These are phyloP conservation scores for Spathaspora boniae DNA, from an alignment of 805 yeast species.

Conservation along the genomic window DNA sequence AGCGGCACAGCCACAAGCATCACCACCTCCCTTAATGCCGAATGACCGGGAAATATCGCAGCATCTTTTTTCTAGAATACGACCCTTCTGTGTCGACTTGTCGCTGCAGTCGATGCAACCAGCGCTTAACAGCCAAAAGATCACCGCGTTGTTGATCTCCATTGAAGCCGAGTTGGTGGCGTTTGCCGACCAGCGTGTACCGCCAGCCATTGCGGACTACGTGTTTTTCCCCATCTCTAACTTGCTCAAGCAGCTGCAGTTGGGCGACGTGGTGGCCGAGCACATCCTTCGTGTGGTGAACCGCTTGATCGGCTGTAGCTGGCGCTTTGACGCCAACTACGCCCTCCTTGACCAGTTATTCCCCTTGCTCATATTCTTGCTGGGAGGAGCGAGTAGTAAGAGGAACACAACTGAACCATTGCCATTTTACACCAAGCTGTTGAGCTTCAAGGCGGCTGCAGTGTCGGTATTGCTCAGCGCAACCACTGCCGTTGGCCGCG, in stretches of 20 bases:
- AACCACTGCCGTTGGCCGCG: neutral
- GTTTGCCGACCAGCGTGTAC: slow-evolving; percentile 11
- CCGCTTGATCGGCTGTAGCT: slow-evolving; percentile 25
- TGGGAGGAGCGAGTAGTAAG: slow-evolving; percentile 9
- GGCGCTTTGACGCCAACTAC: slow-evolving; percentile 24
- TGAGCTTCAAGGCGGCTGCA: slow-evolving; percentile 17
- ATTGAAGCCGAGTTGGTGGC: slow-evolving; percentile 5
- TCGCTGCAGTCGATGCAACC: slow-evolving; percentile 20
- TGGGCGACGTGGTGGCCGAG: slow-evolving; percentile 18
- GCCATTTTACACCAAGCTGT: slow-evolving; percentile 6
- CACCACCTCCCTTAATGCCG: too few relatives aligned
- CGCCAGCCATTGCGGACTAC: slow-evolving; percentile 37
- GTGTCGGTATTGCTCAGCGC: slow-evolving; percentile 14
- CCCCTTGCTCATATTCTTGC: slow-evolving; percentile 27
- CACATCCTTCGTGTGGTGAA: slow-evolving; percentile 26
- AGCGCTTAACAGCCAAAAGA: slow-evolving; percentile 2
- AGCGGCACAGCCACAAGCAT: too few relatives aligned
- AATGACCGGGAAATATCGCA: slow-evolving; percentile 15
- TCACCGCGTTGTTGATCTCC: slow-evolving; percentile 6
- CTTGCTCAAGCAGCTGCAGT: slow-evolving; percentile 24
- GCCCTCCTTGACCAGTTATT: slow-evolving; percentile 32
- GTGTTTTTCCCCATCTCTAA: slow-evolving; percentile 37
- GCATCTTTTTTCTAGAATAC: slow-evolving; percentile 25
- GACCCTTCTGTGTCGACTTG: slow-evolving; percentile 29
- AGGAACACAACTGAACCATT: neutral